Evolutionary conservation across 768 basidiomycete species (phyloP).

Genomic region (Amanita exitialis): DNA sequence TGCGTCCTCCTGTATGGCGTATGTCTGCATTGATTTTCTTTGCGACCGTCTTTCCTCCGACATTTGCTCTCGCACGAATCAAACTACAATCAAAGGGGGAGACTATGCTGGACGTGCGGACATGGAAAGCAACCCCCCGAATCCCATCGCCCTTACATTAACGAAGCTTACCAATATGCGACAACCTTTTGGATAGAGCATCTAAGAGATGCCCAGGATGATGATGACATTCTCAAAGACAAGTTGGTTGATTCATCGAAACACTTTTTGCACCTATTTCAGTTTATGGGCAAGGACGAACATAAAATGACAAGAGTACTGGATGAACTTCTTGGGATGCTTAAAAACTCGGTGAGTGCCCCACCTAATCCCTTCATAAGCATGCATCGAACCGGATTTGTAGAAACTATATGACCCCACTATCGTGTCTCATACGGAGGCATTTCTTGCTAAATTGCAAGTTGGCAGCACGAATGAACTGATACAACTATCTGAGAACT

Average conservation of each 20-base stretch:
- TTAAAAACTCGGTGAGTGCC: not conserved
- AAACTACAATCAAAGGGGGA: not conserved
- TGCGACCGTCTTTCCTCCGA: not conserved
- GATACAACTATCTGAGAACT: not conserved
- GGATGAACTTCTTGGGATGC: not conserved
- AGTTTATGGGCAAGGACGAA: not conserved
- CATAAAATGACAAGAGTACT: not conserved
- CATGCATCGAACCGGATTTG: too few species aligned
- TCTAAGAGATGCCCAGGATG: not conserved
- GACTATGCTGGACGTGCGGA: not conserved
- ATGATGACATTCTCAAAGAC: not conserved
- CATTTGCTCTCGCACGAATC: not conserved
- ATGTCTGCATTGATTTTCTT: constrained; percentile 3
- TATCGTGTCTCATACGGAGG: too few species aligned
- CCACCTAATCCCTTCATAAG: too few species aligned
- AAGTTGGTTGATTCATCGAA: not conserved
- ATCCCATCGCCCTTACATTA: not conserved
- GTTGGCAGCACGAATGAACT: not conserved
- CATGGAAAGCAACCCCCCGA: not conserved
- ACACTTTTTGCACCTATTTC: not conserved
- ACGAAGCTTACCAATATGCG: constrained; percentile 1
- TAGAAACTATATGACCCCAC: not conserved
- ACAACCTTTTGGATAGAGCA: not conserved
- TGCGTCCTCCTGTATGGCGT: not conserved
- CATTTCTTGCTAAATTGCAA: not conserved